Percentiles rank a stretch among this genome's conserved stretches.
Conservation (phyloP, 495 filamentous ascomycete genomes). For the Talaromyces thailandensis region DNA sequence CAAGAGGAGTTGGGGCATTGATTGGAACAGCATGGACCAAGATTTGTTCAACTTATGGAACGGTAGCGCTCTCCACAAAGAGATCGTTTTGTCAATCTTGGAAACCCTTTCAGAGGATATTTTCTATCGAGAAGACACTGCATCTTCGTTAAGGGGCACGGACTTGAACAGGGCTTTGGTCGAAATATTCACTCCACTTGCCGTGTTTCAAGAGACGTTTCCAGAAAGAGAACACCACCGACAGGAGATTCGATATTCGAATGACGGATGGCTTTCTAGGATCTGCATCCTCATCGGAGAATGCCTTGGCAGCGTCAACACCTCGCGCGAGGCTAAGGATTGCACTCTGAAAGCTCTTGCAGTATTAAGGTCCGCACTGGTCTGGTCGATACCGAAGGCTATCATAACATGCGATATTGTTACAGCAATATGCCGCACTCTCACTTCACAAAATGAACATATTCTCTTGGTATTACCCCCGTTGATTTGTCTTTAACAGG, state of each 20-base stretch:
- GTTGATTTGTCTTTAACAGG: slow-evolving; percentile 8
- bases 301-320: slow-evolving; percentile 58
- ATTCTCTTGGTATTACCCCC: slow-evolving; percentile 54
- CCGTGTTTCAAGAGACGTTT: slow-evolving; percentile 64
- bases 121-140: slow-evolving; percentile 80
- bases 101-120: slow-evolving; percentile 94
- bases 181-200: slow-evolving; percentile 79
- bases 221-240: slow-evolving; percentile 53
- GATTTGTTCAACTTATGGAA: slow-evolving; percentile 75
- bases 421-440: slow-evolving; percentile 60
- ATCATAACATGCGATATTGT: slow-evolving; percentile 61
- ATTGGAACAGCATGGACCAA: slow-evolving; percentile 93
- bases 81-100: slow-evolving; percentile 71
- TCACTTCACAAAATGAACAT: slow-evolving; percentile 62
- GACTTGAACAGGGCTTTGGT: slow-evolving; percentile 81
- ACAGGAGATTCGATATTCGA: slow-evolving; percentile 57
- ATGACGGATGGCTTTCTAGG: slow-evolving; percentile 80
- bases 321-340: slow-evolving; percentile 51
- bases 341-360: slow-evolving; percentile 63
- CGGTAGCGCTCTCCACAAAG: slow-evolving; percentile 62
- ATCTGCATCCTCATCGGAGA: slow-evolving; percentile 64
- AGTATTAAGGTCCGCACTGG: slow-evolving; percentile 63
- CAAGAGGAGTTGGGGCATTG: slow-evolving; percentile 81
- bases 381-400: slow-evolving; percentile 80
- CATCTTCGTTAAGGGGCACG: slow-evolving; percentile 70